A percentile compares a stretch with the other conserved stretches of the same genome.
These are phyloP conservation scores for Saturnispora mendoncae DNA, from an alignment of 805 yeast genomes.

Conservation along the genomic window DNA sequence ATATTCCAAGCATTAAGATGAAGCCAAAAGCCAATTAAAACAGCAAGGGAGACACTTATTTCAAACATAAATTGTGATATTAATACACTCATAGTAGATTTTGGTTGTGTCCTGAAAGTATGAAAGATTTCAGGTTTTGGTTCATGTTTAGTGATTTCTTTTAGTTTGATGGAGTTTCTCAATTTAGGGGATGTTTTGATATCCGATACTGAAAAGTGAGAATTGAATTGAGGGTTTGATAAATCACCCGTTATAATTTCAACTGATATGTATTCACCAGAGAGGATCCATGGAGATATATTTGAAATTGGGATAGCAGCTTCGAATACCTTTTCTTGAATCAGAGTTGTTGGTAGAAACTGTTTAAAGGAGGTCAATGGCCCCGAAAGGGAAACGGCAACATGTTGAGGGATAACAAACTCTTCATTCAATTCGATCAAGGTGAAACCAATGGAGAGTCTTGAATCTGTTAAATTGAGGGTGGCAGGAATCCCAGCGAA, in stretches of 20 bases:
- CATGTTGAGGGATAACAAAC: slow-evolving; percentile 20
- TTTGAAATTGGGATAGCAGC: slow-evolving; percentile 14
- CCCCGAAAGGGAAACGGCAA: slow-evolving; percentile 19
- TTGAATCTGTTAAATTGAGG: slow-evolving; percentile 15
- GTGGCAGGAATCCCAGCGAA: slow-evolving; percentile 6
- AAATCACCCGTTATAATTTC: slow-evolving; percentile 25
- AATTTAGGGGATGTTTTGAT: slow-evolving; percentile 17
- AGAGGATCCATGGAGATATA: slow-evolving; percentile 21
- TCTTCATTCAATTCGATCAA: slow-evolving; percentile 10
- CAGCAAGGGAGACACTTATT: slow-evolving; percentile 34
- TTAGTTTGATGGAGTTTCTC: slow-evolving; percentile 6
- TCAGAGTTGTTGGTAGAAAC: slow-evolving; percentile 19
- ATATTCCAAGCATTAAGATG: slow-evolving; percentile 29
- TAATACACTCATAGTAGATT: slow-evolving; percentile 41
- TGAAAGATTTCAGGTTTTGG: slow-evolving; percentile 56
- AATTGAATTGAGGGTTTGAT: slow-evolving; percentile 12
- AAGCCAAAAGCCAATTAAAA: slow-evolving; percentile 37
- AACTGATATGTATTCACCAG: slow-evolving; percentile 16
- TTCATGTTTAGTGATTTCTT: slow-evolving; percentile 34
- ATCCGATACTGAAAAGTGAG: slow-evolving; percentile 15
- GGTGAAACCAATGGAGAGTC: slow-evolving; percentile 16
- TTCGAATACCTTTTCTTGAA: slow-evolving; percentile 11
- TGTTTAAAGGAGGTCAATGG: slow-evolving; percentile 13
- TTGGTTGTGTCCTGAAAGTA: slow-evolving; percentile 46
- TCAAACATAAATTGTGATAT: slow-evolving; percentile 43